These are phyloP conservation scores for Cutaneotrichosporon spelunceum DNA, from an alignment of 1,284 basidiomycete species.

Conservation along the genomic window DNA sequence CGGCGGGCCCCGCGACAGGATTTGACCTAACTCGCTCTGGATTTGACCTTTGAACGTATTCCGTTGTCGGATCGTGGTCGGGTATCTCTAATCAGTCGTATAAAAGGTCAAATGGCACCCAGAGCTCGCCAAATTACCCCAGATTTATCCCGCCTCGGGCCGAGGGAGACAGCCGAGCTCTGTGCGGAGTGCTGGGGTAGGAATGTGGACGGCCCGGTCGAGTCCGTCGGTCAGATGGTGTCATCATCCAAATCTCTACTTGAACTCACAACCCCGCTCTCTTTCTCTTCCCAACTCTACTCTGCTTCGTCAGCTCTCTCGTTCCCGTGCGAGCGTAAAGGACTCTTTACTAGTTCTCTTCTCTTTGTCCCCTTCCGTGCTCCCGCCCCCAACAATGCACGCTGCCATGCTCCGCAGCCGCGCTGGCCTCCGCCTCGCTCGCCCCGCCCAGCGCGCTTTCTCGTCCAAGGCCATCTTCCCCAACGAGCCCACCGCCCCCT, in stretches of 20 bases:
- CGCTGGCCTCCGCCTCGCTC: conserved; percentile 10
- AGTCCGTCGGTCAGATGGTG: no score
- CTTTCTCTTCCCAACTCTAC: not conserved
- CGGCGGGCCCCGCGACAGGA: not conserved
- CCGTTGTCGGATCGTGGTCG: not conserved
- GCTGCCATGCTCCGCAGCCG: conserved; percentile 9
- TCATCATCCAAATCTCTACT: not conserved
- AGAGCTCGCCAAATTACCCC: conserved; percentile 3
- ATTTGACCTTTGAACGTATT: not conserved
- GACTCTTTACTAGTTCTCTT: not conserved
- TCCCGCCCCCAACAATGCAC: conserved; percentile 13
- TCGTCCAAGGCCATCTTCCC: conserved; percentile 29
- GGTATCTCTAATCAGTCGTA: conserved; percentile 1
- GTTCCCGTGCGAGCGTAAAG: not conserved
- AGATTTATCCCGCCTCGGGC: conserved; percentile 2
- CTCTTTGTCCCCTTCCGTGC: not conserved
- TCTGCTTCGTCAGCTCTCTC: not conserved
- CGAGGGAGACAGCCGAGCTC: conserved; percentile 1
- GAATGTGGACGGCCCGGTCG: no score
- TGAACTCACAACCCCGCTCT: not conserved
- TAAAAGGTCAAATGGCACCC: not conserved
- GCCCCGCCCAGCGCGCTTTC: conserved; percentile 24
- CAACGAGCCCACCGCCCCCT: conserved; percentile 28
- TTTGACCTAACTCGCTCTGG: not conserved
- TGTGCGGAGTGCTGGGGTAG: no score